Percentiles rank a stretch among this genome's conserved stretches.
Conservation (phyloP, 306 rosid genomes). For the Canavalia ensiformis region DNA sequence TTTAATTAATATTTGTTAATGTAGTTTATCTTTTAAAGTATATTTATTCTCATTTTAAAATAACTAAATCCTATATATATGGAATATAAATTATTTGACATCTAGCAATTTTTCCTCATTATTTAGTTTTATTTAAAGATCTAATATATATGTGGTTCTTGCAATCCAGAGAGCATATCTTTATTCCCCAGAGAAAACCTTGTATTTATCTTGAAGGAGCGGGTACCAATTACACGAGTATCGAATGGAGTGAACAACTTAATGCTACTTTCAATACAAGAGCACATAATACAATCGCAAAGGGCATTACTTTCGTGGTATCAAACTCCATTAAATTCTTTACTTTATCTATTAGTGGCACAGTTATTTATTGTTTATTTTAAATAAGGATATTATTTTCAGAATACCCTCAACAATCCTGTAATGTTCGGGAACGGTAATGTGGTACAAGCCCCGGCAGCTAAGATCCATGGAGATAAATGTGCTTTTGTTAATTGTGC, state of each 20-base stretch:
- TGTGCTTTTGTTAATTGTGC: slow-evolving; percentile 44
- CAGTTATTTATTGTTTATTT: neutral
- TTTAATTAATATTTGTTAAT: too few relatives aligned
- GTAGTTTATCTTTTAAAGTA: too few relatives aligned
- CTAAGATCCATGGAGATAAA: slow-evolving; percentile 51
- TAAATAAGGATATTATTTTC: neutral
- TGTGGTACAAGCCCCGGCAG: slow-evolving; percentile 53
- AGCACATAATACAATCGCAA: slow-evolving; percentile 35
- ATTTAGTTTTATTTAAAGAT: too few relatives aligned
- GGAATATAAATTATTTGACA: neutral
- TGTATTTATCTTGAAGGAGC: slow-evolving; percentile 60
- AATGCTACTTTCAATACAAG: slow-evolving; percentile 38
- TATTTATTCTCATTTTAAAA: too few relatives aligned
- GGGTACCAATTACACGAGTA: slow-evolving; percentile 7
- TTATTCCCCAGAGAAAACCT: neutral
- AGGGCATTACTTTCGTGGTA: slow-evolving; percentile 52
- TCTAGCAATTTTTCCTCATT: neutral
- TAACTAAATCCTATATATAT: too few relatives aligned
- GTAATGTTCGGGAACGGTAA: neutral
- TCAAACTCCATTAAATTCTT: neutral
- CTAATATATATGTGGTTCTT: neutral
- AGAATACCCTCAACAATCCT: slow-evolving; percentile 58
- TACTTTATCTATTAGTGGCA: neutral
- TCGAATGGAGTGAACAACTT: slow-evolving; percentile 35
- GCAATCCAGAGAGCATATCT: slow-evolving; percentile 43